Conservation (phyloP, 768 basidiomycete genomes). For the Cantharellus cinnabarinus region DNA sequence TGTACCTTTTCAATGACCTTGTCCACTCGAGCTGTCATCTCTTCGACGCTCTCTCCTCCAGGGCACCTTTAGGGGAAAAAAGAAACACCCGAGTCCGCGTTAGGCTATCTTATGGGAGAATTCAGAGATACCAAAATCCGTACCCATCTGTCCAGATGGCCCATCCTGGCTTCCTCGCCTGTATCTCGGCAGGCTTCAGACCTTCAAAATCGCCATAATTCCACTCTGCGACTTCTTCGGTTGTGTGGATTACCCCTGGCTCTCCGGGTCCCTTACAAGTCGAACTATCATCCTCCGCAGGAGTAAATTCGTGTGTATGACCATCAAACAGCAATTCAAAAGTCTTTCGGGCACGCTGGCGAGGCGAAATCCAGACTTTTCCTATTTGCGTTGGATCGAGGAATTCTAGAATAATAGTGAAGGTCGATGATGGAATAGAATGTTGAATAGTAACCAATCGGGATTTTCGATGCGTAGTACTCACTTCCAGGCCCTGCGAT, state of each 20-base stretch:
- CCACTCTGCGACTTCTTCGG: slow-evolving; percentile 65
- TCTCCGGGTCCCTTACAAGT: neutral
- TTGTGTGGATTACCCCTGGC: slow-evolving; percentile 16
- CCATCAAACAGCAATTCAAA: slow-evolving; percentile 60
- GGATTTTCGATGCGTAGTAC: slow-evolving; percentile 14
- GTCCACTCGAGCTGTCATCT: slow-evolving; percentile 69
- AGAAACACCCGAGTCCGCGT: neutral
- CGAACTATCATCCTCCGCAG: neutral
- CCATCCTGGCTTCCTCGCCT: slow-evolving; percentile 40
- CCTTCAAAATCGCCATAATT: slow-evolving; percentile 77
- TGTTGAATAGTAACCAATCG: neutral
- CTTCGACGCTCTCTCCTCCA: slow-evolving; percentile 62
- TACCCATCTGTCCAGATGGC: slow-evolving; percentile 75
- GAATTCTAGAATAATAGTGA: slow-evolving; percentile 25
- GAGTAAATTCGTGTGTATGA: slow-evolving; percentile 14
- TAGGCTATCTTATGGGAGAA: neutral
- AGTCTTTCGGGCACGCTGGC: slow-evolving; percentile 65
- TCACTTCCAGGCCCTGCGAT: slow-evolving; percentile 63
- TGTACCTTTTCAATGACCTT: slow-evolving; percentile 51
- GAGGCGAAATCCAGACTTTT: slow-evolving; percentile 67
- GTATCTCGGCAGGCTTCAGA: slow-evolving; percentile 57
- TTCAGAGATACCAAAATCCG: slow-evolving; percentile 7
- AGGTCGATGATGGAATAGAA: neutral
- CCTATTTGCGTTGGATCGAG: slow-evolving; percentile 66
- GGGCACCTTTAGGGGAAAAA: slow-evolving; percentile 37